These are phyloP conservation scores for Gloeopeniophorella convolvens DNA, from an alignment of 768 basidiomycete genomes.

Conservation along the genomic window DNA sequence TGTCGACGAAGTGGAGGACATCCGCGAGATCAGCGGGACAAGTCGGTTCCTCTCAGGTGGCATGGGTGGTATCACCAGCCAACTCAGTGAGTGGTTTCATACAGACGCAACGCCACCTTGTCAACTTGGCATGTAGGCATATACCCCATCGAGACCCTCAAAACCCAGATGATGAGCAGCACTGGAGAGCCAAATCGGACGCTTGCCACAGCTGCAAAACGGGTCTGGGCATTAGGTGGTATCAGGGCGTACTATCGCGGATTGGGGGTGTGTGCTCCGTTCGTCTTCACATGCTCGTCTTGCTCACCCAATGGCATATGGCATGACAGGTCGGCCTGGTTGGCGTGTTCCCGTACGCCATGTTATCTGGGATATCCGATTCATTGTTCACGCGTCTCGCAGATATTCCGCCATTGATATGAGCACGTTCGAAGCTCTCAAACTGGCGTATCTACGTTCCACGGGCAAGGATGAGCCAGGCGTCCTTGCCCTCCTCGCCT, in stretches of 20 bases:
- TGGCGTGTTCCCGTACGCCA: conserved; percentile 88
- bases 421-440: conserved; percentile 95
- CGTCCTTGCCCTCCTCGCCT: conserved; percentile 77
- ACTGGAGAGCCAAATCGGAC: conserved; percentile 52
- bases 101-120: conserved; percentile 5
- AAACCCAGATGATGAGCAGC: conserved; percentile 98
- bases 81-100: conserved; percentile 59
- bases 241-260: conserved; percentile 87
- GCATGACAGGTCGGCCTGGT: conserved; percentile 78
- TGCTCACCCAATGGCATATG: conserved; percentile 18
- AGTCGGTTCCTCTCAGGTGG: conserved; percentile 96
- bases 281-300: conserved; percentile 15
- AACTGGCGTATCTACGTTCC: conserved; percentile 81
- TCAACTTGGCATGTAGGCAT: conserved; percentile 53
- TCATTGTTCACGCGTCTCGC: conserved; percentile 13
- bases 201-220: conserved; percentile 55
- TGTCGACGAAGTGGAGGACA: conserved; percentile 88
- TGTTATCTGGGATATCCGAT: background rate
- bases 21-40: conserved; percentile 56
- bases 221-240: conserved; percentile 76
- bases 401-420: conserved; percentile 95
- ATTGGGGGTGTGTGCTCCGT: conserved; percentile 57
- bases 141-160: conserved; percentile 94
- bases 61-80: conserved; percentile 89
- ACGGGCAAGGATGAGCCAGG: conserved; percentile 87